Percentiles rank a stretch among this genome's conserved stretches.
Evolutionary conservation across 768 basidiomycete genomes (phyloP).

Genomic region (Tylopilus subfusipes): DNA sequence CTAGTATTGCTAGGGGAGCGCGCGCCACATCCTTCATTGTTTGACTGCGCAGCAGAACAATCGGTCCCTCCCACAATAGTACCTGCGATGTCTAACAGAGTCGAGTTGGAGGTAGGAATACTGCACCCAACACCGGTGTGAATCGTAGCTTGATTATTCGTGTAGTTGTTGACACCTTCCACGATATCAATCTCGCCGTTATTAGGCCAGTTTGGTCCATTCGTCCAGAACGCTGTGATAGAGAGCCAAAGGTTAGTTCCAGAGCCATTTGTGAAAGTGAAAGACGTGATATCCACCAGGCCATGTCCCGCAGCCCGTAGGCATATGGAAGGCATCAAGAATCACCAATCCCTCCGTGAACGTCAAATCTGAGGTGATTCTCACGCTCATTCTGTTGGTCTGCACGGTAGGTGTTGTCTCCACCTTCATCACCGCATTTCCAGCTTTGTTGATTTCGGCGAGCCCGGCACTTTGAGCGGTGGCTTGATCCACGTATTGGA

Average conservation of each 20-base stretch:
- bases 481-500: slow-evolving; percentile 60
- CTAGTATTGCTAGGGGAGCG: slow-evolving; percentile 56
- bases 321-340: slow-evolving; percentile 86
- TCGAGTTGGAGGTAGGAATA: slow-evolving; percentile 47
- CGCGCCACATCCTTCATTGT: slow-evolving; percentile 80
- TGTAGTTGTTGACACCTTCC: slow-evolving; percentile 80
- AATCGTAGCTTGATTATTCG: slow-evolving; percentile 77
- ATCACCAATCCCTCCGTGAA: slow-evolving; percentile 71
- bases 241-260: background rate
- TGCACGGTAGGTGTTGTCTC: slow-evolving; percentile 76
- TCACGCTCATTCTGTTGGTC: slow-evolving; percentile 69
- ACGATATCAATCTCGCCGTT: slow-evolving; percentile 81
- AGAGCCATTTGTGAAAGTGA: background rate
- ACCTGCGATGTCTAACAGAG: slow-evolving; percentile 55
- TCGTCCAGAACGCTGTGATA: slow-evolving; percentile 44
- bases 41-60: slow-evolving; percentile 66
- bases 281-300: slow-evolving; percentile 39
- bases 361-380: slow-evolving; percentile 61
- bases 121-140: slow-evolving; percentile 74
- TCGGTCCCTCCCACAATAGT: slow-evolving; percentile 65
- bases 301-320: slow-evolving; percentile 87
- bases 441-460: slow-evolving; percentile 59
- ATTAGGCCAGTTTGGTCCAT: slow-evolving; percentile 44
- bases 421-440: slow-evolving; percentile 83
- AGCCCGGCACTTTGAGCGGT: slow-evolving; percentile 61